Evolutionary conservation across 2,329 filamentous ascomycete genomes (phyloP).

Genomic region (Talaromyces sp.): DNA sequence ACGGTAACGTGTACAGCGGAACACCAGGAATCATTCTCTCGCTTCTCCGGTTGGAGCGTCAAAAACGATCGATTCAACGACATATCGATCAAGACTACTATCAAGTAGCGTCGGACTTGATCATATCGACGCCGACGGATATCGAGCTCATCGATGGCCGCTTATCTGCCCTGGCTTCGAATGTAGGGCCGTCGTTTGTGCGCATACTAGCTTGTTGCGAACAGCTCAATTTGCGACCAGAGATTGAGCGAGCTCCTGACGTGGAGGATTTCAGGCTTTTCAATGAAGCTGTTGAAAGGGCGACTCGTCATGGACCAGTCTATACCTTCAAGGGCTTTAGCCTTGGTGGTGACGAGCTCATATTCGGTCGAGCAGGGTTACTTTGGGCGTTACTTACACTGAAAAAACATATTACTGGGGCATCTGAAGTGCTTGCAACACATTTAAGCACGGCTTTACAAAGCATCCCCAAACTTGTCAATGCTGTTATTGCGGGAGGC

Average conservation of each 20-base stretch:
- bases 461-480: constrained; percentile 30
- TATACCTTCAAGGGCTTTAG: constrained; percentile 26
- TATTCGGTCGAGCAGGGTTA: constrained; percentile 39
- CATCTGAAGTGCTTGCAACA: constrained; percentile 17
- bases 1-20: constrained; percentile 32
- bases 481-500: constrained; percentile 34
- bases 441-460: constrained; percentile 27
- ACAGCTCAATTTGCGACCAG: constrained; percentile 11
- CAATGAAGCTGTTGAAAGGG: constrained; percentile 26
- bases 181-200: constrained; percentile 23
- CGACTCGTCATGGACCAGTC: constrained; percentile 29
- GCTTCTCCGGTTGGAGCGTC: constrained; percentile 38
- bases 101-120: constrained; percentile 28
- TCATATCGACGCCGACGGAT: constrained; percentile 24
- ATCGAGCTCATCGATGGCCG: constrained; percentile 27
- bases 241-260: constrained; percentile 17
- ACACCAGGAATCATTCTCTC: constrained; percentile 36
- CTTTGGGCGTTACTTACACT: constrained; percentile 37
- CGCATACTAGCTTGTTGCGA: constrained; percentile 26
- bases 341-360: constrained; percentile 37
- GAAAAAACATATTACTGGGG: constrained; percentile 25
- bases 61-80: constrained; percentile 27
- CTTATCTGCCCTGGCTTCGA: constrained; percentile 35
- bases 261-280: constrained; percentile 32
- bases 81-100: constrained; percentile 20